Percentiles rank a stretch among this genome's conserved stretches.
Evolutionary conservation across 2,329 filamentous ascomycete species (phyloP).

Genomic region (Scedosporium aurantiacum): DNA sequence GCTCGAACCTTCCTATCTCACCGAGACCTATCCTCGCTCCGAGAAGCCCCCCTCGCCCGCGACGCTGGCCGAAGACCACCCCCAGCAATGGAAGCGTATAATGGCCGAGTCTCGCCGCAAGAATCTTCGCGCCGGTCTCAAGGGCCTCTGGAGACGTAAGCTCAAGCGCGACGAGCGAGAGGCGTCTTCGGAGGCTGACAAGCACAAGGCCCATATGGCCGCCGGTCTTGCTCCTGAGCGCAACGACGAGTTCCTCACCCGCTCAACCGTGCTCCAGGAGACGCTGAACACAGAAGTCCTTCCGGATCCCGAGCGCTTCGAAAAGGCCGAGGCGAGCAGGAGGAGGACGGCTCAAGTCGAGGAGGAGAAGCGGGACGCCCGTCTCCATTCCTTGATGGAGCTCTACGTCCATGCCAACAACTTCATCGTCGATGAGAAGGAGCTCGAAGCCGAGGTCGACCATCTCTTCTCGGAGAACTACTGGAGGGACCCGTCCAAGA

Average conservation of each 20-base stretch:
- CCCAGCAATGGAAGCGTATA: conserved; percentile 53
- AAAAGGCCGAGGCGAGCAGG: conserved; percentile 34
- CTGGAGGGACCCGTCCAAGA: conserved; percentile 29
- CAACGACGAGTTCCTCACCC: conserved; percentile 67
- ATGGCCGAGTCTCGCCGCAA: conserved; percentile 62
- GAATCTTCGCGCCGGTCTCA: conserved; percentile 62
- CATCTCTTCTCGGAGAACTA: conserved; percentile 59
- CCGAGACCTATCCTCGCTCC: conserved; percentile 46
- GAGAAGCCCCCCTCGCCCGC: conserved; percentile 23
- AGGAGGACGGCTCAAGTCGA: conserved; percentile 30
- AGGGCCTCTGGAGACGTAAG: conserved; percentile 59
- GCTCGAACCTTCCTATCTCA: conserved; percentile 47
- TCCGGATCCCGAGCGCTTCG: conserved; percentile 52
- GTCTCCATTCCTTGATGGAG: conserved; percentile 56
- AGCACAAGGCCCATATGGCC: conserved; percentile 33
- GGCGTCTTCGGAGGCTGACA: conserved; percentile 28
- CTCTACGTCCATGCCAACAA: conserved; percentile 79
- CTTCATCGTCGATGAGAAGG: conserved; percentile 75
- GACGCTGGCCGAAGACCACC: conserved; percentile 22
- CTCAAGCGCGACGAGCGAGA: conserved; percentile 25
- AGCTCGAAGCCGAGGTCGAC: conserved; percentile 65
- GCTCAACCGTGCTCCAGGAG: conserved; percentile 48
- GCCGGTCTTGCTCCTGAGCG: conserved; percentile 54
- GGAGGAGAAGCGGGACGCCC: conserved; percentile 40
- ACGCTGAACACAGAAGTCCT: conserved; percentile 39